Conservation (phyloP, 805 yeast species). For the Metschnikowia lunata region DNA sequence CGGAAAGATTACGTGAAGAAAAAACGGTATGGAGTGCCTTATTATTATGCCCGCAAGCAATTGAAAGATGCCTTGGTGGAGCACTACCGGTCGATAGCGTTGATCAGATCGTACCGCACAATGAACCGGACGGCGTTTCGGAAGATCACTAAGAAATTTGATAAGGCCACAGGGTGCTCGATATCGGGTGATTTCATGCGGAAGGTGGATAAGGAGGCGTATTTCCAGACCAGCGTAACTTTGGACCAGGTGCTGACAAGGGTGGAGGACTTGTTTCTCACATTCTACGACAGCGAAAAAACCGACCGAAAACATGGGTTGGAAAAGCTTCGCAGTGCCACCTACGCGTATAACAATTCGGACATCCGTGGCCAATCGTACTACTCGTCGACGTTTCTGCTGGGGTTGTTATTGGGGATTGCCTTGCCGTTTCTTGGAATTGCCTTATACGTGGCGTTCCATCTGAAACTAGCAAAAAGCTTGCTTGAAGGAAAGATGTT, state of each 20-base stretch:
- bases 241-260: slow-evolving; percentile 59
- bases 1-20: slow-evolving; percentile 47
- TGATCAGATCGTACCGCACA: slow-evolving; percentile 64
- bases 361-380: slow-evolving; percentile 25
- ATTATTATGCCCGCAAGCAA: slow-evolving; percentile 60
- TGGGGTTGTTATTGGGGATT: slow-evolving; percentile 70
- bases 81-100: slow-evolving; percentile 67
- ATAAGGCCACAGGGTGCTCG: slow-evolving; percentile 56
- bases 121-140: slow-evolving; percentile 85
- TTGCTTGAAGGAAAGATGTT: slow-evolving; percentile 56
- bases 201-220: slow-evolving; percentile 47
- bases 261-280: slow-evolving; percentile 65
- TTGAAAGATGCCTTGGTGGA: slow-evolving; percentile 67
- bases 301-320: slow-evolving; percentile 61
- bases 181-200: slow-evolving; percentile 49
- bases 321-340: slow-evolving; percentile 53
- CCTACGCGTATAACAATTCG: slow-evolving; percentile 33
- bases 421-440: slow-evolving; percentile 64
- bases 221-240: slow-evolving; percentile 59
- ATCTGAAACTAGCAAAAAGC: slow-evolving; percentile 28
- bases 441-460: slow-evolving; percentile 51
- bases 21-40: slow-evolving; percentile 46
- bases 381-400: slow-evolving; percentile 48
- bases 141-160: slow-evolving; percentile 86
- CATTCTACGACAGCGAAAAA: slow-evolving; percentile 51